phyloP scores from a whole-genome alignment of 2,329 filamentous ascomycete species.

The Cladosporium colombiae region DNA sequence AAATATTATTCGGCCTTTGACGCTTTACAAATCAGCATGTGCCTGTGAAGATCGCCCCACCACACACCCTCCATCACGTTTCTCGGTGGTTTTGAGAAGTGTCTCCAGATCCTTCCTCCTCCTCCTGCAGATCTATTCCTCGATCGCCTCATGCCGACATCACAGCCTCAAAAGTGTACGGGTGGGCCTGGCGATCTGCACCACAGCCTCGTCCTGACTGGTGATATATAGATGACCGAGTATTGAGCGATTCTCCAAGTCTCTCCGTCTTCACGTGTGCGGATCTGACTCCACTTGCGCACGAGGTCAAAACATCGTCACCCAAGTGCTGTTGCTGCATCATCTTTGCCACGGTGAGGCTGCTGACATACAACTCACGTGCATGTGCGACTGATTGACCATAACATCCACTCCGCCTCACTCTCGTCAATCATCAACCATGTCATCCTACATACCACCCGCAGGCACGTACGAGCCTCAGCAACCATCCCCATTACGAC shows the following conservation, averaged over 20 bases:
- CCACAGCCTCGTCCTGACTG: constrained; percentile 7
- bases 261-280: not conserved
- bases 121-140: not conserved
- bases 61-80: not conserved
- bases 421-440: no score
- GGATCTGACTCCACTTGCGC: not conserved
- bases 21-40: not conserved
- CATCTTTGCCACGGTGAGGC: constrained; percentile 8
- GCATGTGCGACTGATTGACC: not conserved
- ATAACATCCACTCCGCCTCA: not conserved
- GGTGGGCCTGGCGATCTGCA: constrained; percentile 10
- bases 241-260: not conserved
- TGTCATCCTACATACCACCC: constrained; percentile 2
- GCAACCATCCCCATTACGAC: not conserved
- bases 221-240: not conserved
- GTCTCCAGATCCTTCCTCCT: not conserved
- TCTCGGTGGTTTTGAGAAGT: not conserved
- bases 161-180: constrained; percentile 13
- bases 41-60: not conserved
- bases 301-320: constrained; percentile 5
- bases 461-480: constrained; percentile 1
- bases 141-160: constrained; percentile 12
- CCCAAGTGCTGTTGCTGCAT: not conserved
- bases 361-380: constrained; percentile 7
- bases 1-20: not conserved